Base-by-base conservation (phyloP, 2,329 filamentous ascomycete species). In the Thelonectria olida region DNA sequence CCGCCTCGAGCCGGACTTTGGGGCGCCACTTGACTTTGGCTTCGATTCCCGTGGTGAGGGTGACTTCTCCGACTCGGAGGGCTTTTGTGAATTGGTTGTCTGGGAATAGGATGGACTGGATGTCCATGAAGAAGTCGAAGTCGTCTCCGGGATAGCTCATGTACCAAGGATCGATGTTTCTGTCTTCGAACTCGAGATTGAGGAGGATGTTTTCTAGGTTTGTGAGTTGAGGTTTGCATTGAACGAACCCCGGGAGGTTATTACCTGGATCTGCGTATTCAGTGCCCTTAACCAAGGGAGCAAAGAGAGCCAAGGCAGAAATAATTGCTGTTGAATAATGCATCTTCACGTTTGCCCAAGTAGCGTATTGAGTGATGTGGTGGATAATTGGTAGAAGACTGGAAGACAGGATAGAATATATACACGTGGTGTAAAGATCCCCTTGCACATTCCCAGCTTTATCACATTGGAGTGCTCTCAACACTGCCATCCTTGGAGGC, bases 31-130 rank as follows among this genome's bases (percentile, higher is more conserved):
- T 39, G 15, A 51, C 38, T 17, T 25, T 42, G 5, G 15, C 47
- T 7, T 44, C 52, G 4, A 20, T 47, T 12, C 27, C 47, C 1
- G 10, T 25, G 4, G 27, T 25, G 7, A 23, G 25, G 20, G 36
- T 38, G 19, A 51, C n/a, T 23, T 58, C 54, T 25, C 36, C 45
- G 22, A 58, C n/a, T 20, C 54, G 45, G 25, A 58, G 47, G 25
- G 23, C 47, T 19, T 27, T 17, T 2, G 48, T 19, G 10, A 58
- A 3, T 10, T n/a, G 15, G 12, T 38, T 47, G n/a, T 52, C 39
- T 22, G 27, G 15, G 27, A 27, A 51, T 15, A 6, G 12, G 27
- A 19, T 22, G 6, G 31, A n/a, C 12, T 42, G 38, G 10, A 58
- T 25, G 13, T 58, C 38, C 36, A 52, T 19, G 38, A 51, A 58